phyloP scores from a whole-genome alignment of 202 grass and related monocot genomes.

The Hordeum pubiflorum region DNA sequence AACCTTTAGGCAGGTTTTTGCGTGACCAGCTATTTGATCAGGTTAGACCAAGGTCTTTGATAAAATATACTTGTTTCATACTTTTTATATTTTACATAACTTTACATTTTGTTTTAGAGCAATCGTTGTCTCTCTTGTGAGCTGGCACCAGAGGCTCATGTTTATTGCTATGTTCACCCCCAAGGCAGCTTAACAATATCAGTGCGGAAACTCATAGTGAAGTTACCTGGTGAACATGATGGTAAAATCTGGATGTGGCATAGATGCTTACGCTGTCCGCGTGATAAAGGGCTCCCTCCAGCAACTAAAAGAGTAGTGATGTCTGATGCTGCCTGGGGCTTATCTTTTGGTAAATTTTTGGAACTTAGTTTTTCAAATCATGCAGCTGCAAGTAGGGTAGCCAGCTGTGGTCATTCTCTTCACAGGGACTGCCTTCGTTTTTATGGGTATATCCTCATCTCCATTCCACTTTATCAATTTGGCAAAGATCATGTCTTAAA shows the following conservation, averaged over 20 bases:
- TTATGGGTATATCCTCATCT: conserved; percentile 61
- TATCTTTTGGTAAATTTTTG: conserved; percentile 99
- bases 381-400: conserved; percentile 95
- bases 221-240: conserved; percentile 70
- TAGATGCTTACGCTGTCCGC: conserved; percentile 80
- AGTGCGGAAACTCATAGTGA: conserved; percentile 61
- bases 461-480: conserved; percentile 21
- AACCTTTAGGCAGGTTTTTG: conserved; percentile 82
- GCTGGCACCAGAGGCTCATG: conserved; percentile 86
- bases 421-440: conserved; percentile 98
- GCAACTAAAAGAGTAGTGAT: conserved; percentile 95
- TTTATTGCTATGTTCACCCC: conserved; percentile 94
- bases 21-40: conserved; percentile 92
- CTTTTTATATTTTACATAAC: conserved; percentile 12
- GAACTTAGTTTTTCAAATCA: conserved; percentile 99
- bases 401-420: conserved; percentile 96
- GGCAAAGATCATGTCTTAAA: conserved; percentile 19
- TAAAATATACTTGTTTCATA: background rate
- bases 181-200: conserved; percentile 95
- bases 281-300: conserved; percentile 66
- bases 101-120: conserved; percentile 45
- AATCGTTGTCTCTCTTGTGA: conserved; percentile 70
- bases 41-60: conserved; percentile 44
- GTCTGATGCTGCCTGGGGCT: conserved; percentile 99
- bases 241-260: conserved; percentile 99